phyloP scores from a whole-genome alignment of 768 basidiomycete genomes.

The Amanita exitialis region DNA sequence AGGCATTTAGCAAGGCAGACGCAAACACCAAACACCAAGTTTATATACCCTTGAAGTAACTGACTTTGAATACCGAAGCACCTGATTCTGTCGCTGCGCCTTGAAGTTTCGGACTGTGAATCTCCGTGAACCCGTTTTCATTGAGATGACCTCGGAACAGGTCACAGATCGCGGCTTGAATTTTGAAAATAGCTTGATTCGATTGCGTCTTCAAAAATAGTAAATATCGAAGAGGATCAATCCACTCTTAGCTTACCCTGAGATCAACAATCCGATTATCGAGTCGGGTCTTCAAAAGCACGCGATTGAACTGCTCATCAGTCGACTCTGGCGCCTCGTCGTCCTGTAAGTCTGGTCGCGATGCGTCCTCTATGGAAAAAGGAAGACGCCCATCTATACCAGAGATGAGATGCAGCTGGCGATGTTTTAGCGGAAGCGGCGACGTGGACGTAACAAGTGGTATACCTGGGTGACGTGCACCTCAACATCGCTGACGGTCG shows the following conservation, averaged over 20 bases:
- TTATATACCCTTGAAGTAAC: constrained; percentile 83
- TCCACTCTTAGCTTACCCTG: constrained; percentile 42
- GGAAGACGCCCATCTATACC: constrained; percentile 75
- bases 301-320: constrained; percentile 61
- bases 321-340: constrained; percentile 39
- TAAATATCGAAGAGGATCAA: constrained; percentile 1
- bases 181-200: constrained; percentile 90
- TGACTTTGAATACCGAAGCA: constrained; percentile 95
- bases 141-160: constrained; percentile 81
- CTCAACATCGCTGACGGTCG: constrained; percentile 80
- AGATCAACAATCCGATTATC: constrained; percentile 93
- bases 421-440: constrained; percentile 1
- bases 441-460: neutral
- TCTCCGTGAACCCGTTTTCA: constrained; percentile 75
- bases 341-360: constrained; percentile 49
- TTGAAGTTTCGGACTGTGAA: constrained; percentile 96
- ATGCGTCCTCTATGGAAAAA: constrained; percentile 90
- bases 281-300: constrained; percentile 87
- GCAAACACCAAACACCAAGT: neutral
- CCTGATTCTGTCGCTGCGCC: constrained; percentile 96
- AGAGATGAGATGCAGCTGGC: constrained; percentile 72
- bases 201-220: constrained; percentile 60
- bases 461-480: constrained; percentile 74
- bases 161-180: constrained; percentile 83
- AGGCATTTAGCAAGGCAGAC: neutral